Evolutionary conservation across 495 filamentous ascomycete genomes (phyloP), one percentile per base, ranked within the genome.

Genomic region (Hyaloscypha finlandica): DNA sequence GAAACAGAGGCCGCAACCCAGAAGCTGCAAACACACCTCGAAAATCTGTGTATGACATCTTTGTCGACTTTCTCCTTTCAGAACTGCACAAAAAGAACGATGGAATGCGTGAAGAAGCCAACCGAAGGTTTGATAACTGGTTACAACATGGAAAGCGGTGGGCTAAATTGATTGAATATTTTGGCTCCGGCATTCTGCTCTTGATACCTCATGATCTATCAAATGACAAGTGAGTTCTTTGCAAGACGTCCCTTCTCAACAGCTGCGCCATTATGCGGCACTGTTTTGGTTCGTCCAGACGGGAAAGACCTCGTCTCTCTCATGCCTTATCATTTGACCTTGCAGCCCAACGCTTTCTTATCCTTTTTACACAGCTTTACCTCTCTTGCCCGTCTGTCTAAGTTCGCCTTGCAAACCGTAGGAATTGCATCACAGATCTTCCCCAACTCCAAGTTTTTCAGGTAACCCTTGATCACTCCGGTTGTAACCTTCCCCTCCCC

Each of bases 1-100:
- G 35, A 58, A 57, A 53, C 19, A 6, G 54, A 66, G 55, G 32
- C 20, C 53, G 55, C 20, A 59, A 48, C n/a, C 53, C 3, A 20
- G 29, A 66, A 3, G 25, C 33, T 59, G 6, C 32, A 33, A 45
- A 48, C 19, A 48, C 30, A 59, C 64, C 33, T 55, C n/a, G 35
- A 37, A 55, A 54, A 54, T 57, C 63, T 37, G n/a, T 65, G 52
- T 19, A 12, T 32, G 31, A 37, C 48, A 59, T 59, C 52, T 66
- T 66, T 66, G 55, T 66, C 33, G 55, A 66, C 64, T 59, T 45
- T 48, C 64, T 66, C 37, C 64, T 66, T 59, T 19, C 35, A 14
- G 53, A 59, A 51, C 53, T 66, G 55, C 55, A 2, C 6, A 22
- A 32, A 25, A 16, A 59, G 25, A 6, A 59, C 37, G 29, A 2